Conservation (phyloP, 192 early-diverging fungal species). For the Linnemannia schmuckeri region DNA sequence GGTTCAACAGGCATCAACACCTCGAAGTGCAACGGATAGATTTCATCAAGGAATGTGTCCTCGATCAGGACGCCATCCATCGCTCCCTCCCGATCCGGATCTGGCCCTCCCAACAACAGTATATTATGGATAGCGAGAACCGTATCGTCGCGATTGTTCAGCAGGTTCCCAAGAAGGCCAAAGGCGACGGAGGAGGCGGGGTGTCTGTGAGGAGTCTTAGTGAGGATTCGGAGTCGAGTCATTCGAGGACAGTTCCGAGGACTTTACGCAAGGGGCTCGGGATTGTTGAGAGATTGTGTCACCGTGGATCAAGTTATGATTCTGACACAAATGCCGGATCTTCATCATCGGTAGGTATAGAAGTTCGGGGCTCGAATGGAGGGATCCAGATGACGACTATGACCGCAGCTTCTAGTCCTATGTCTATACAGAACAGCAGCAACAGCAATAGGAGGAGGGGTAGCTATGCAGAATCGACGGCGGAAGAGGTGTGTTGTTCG, state of each 20-base stretch:
- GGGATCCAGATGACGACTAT: not conserved
- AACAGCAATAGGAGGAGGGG: not conserved
- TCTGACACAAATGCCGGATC: not conserved
- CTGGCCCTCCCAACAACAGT: constrained; percentile 20
- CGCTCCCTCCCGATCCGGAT: constrained; percentile 10
- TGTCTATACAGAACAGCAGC: not conserved
- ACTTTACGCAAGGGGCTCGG: not conserved
- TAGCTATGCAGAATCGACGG: not conserved
- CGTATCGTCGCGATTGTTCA: not conserved
- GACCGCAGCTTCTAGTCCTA: not conserved
- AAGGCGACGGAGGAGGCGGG: not conserved
- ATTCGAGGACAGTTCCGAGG: not conserved
- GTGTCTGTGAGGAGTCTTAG: not conserved
- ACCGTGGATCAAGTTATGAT: not conserved
- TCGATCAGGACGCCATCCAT: constrained; percentile 20
- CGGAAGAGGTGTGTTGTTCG: constrained; percentile 3
- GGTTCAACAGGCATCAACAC: constrained; percentile 16
- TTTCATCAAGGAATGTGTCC: not conserved
- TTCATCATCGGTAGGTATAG: not conserved
- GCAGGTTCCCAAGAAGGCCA: not conserved
- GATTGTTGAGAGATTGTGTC: constrained; percentile 3
- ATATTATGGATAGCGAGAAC: constrained; percentile 1
- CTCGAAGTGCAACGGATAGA: constrained; percentile 6
- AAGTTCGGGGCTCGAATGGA: not conserved
- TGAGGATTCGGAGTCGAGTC: not conserved